These are phyloP conservation scores for Jamesozyma spencerorum DNA, from an alignment of 805 yeast genomes.

Conservation along the genomic window DNA sequence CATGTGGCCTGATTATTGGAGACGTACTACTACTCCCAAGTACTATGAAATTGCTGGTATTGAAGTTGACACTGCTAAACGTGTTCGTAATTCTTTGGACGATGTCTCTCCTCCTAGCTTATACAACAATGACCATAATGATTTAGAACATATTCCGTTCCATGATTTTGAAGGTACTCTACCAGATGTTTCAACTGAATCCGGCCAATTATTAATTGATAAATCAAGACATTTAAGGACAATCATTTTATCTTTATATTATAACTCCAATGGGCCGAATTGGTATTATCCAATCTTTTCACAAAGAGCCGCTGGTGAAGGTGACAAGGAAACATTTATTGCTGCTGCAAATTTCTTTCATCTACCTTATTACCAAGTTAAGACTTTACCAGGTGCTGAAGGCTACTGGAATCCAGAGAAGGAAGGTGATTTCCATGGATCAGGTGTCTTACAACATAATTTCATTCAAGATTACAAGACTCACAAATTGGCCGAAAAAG, in stretches of 20 bases:
- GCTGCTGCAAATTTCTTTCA: slow-evolving; percentile 48
- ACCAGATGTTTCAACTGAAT: slow-evolving; percentile 64
- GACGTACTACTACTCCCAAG: slow-evolving; percentile 67
- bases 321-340: slow-evolving; percentile 69
- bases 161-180: slow-evolving; percentile 57
- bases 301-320: slow-evolving; percentile 72
- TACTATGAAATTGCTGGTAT: slow-evolving; percentile 62
- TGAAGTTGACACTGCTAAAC: slow-evolving; percentile 33
- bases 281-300: slow-evolving; percentile 61
- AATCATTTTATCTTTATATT: slow-evolving; percentile 50
- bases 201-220: slow-evolving; percentile 61
- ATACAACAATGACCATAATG: slow-evolving; percentile 13
- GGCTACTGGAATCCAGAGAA: slow-evolving; percentile 29
- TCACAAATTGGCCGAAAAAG: slow-evolving; percentile 10
- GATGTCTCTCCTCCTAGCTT: slow-evolving; percentile 26
- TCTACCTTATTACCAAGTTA: slow-evolving; percentile 43
- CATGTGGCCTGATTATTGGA: slow-evolving; percentile 86
- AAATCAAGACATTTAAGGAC: slow-evolving; percentile 51
- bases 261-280: slow-evolving; percentile 60
- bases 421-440: slow-evolving; percentile 41
- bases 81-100: slow-evolving; percentile 31
- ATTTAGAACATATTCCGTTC: slow-evolving; percentile 33
- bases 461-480: slow-evolving; percentile 49
- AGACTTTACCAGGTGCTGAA: slow-evolving; percentile 29
- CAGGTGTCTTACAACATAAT: slow-evolving; percentile 70